phyloP scores from a whole-genome alignment of 179 eudicot genomes.

The Beta lomatogona region DNA sequence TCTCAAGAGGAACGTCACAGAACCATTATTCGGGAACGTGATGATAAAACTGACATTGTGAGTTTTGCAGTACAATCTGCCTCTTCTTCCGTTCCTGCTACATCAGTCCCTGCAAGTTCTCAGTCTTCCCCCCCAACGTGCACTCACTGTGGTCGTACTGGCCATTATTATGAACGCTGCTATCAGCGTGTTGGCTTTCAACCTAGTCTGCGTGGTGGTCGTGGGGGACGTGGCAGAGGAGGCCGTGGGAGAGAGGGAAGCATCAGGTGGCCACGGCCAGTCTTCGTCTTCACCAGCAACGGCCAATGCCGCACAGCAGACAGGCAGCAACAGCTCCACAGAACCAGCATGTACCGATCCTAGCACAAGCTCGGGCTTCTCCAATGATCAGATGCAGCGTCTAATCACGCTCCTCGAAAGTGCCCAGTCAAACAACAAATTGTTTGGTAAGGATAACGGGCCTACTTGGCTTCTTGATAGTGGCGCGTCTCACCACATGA shows the following conservation, averaged over 20 bases:
- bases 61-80: background rate
- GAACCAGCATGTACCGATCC: background rate
- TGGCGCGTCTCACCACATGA: background rate
- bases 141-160: no score
- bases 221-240: background rate
- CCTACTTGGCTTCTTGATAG: background rate
- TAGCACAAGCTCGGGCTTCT: background rate
- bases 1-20: background rate
- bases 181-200: background rate
- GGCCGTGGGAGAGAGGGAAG: background rate
- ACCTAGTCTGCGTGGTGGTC: background rate
- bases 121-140: no score
- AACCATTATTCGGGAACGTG: background rate
- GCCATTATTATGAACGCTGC: background rate
- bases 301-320: background rate
- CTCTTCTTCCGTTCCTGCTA: background rate
- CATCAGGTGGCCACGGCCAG: background rate
- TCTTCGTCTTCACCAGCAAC: background rate
- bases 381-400: background rate
- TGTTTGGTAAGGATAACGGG: background rate
- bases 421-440: background rate
- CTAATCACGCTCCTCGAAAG: background rate
- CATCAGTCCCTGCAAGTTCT: no score
- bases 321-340: background rate
- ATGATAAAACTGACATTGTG: background rate